Evolutionary conservation across 768 basidiomycete species (phyloP).

Genomic region (Tulasnella sp.): DNA sequence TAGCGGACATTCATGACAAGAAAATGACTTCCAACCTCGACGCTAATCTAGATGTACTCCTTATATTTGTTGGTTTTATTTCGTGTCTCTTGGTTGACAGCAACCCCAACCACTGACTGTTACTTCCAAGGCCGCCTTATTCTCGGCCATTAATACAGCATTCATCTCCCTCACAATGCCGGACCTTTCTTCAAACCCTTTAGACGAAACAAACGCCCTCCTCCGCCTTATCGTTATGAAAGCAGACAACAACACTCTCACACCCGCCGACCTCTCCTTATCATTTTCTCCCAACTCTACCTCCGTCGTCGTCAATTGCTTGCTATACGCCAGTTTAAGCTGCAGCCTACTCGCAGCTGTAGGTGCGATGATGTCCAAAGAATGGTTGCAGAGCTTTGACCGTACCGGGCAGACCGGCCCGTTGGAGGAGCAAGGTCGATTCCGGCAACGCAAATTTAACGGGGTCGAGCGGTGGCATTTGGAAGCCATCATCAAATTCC

Average conservation of each 20-base stretch:
- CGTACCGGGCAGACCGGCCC: constrained; percentile 12
- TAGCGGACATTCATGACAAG: constrained; percentile 21
- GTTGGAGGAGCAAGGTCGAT: constrained; percentile 9
- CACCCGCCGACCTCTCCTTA: background rate
- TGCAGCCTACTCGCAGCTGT: constrained; percentile 25
- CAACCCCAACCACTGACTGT: background rate
- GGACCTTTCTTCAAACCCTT: background rate
- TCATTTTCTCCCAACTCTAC: background rate
- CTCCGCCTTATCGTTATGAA: constrained; percentile 1
- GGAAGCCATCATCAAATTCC: background rate
- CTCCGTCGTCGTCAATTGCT: background rate
- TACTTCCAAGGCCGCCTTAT: constrained; percentile 5
- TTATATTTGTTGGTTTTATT: constrained; percentile 7
- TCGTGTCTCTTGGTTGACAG: background rate
- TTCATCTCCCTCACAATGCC: constrained; percentile 20
- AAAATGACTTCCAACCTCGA: constrained; percentile 5
- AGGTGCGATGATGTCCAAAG: constrained; percentile 20
- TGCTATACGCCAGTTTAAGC: constrained; percentile 23
- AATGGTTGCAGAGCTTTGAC: constrained; percentile 18
- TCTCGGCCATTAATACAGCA: constrained; percentile 19
- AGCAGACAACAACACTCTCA: background rate
- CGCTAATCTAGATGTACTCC: constrained; percentile 11
- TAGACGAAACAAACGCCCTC: constrained; percentile 22
- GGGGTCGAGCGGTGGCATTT: constrained; percentile 12
- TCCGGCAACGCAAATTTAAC: constrained; percentile 16